These are phyloP conservation scores for Dissophora globulifera DNA, from an alignment of 192 early-diverging fungal species.

Conservation along the genomic window DNA sequence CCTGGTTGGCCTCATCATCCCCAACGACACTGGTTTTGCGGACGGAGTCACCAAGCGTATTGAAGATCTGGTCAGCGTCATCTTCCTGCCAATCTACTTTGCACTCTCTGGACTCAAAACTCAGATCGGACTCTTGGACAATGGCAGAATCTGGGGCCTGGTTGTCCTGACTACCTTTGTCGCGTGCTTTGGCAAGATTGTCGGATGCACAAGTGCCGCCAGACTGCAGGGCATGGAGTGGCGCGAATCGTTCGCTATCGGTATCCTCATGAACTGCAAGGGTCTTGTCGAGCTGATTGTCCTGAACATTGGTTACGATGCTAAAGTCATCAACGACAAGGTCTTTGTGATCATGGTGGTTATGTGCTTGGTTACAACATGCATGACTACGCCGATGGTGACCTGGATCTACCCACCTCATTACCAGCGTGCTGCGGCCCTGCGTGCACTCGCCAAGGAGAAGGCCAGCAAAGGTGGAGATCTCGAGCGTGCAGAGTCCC, in stretches of 20 bases:
- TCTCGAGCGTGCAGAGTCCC: constrained; percentile 2
- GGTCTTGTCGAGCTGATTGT: constrained; percentile 96
- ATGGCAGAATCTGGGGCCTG: constrained; percentile 78
- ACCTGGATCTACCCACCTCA: constrained; percentile 76
- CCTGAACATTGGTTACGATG: constrained; percentile 90
- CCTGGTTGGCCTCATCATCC: constrained; percentile 85
- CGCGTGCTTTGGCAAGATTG: constrained; percentile 87
- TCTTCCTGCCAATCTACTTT: constrained; percentile 95
- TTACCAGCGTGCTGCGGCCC: constrained; percentile 60
- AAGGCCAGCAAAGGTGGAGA: constrained; percentile 13
- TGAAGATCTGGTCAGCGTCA: constrained; percentile 87
- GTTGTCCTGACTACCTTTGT: constrained; percentile 79
- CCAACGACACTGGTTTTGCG: constrained; percentile 89
- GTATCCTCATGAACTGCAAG: constrained; percentile 95
- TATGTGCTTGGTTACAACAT: constrained; percentile 82
- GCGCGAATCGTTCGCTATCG: constrained; percentile 88
- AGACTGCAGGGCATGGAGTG: constrained; percentile 74
- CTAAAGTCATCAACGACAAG: constrained; percentile 78
- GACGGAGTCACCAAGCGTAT: constrained; percentile 91
- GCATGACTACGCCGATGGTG: constrained; percentile 86
- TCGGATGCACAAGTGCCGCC: constrained; percentile 80
- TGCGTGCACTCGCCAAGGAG: constrained; percentile 31
- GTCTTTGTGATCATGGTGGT: constrained; percentile 66
- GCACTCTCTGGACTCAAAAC: constrained; percentile 93
- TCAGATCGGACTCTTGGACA: constrained; percentile 78